These are phyloP conservation scores for Pythium aristosporum DNA, from an alignment of 352 stramenopile genomes.

Conservation along the genomic window DNA sequence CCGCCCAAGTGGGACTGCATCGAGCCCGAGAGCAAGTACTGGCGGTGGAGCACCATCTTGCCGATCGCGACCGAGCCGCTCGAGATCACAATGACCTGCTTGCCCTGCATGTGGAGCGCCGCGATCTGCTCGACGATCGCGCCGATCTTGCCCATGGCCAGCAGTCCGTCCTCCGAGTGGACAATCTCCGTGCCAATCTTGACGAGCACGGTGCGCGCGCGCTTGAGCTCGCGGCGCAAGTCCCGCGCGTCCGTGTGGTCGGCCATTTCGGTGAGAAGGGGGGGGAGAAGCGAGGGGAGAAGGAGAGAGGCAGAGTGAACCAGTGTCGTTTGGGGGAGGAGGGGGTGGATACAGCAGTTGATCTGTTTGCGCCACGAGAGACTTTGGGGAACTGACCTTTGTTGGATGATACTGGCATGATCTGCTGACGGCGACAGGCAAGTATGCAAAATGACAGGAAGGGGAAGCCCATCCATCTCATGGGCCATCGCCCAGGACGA, in stretches of 20 bases:
- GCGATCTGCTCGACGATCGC: constrained; percentile 86
- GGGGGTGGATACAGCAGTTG: too few species aligned
- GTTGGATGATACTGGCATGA: not conserved
- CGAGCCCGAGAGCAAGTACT: constrained; percentile 80
- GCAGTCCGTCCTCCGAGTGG: constrained; percentile 67
- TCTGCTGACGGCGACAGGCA: not conserved
- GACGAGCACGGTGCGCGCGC: constrained; percentile 72
- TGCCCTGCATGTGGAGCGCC: constrained; percentile 75
- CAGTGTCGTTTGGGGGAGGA: constrained; percentile 9
- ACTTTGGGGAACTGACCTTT: not conserved
- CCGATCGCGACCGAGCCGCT: constrained; percentile 80
- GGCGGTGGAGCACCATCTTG: constrained; percentile 75
- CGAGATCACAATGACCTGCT: constrained; percentile 82
- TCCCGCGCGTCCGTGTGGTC: constrained; percentile 14
- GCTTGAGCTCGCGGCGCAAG: constrained; percentile 45
- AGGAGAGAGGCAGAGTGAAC: not conserved
- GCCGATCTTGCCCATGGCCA: constrained; percentile 85
- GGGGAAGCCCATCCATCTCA: not conserved
- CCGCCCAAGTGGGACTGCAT: constrained; percentile 81
- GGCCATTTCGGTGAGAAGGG: not conserved
- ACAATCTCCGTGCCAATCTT: constrained; percentile 88
- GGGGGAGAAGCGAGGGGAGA: not conserved
- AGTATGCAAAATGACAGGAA: not conserved
- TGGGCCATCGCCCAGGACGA: too few species aligned
- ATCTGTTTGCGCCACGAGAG: constrained; percentile 23